Evolutionary conservation across 352 stramenopile species (phyloP), one percentile per base, ranked within the genome.

Genomic region (Pythium angustatum): DNA sequence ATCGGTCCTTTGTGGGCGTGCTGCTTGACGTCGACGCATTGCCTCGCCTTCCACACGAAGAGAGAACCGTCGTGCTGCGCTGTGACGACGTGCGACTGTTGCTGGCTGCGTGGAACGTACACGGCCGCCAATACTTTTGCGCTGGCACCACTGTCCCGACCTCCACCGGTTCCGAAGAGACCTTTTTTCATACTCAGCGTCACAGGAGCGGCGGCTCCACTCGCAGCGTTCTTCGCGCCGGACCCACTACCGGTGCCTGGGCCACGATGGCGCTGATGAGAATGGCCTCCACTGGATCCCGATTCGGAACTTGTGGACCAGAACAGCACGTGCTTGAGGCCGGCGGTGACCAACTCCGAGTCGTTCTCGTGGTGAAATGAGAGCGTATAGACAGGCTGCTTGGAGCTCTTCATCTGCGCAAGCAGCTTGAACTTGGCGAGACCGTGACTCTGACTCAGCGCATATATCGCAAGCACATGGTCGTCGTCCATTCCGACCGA

Each of bases 401-500:
- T 91, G 28, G 81, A 91, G 11, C 72, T 87, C 51, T 91, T 92
- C 49, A 81, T 77, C 15, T 64, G 73, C 5, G 70, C 61, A 6
- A 93, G 30, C n/a, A 89, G 64, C 41, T 81, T 89, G 33, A 84
- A 73, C 9, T 69, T 68, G 14, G 73, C 57, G n/a, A 69, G 53
- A 17, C 75, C 76, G 14, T 75, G 62, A 47, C 59, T 65, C 9
- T 72, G 66, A 15, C 61, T 63, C n/a, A 91, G 68, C 8, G 68
- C 68, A 58, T 95, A 96, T 5, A 96, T 71, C 5, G 71, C 77
- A n/a, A 96, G 51, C 11, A 73, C 71, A 44, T 95, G 88, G 48
- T 97, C 85, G 30, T 78, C 55, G 58, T 95, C 88, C 74, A 94
- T 87, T 3, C 88, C 88, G 26, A 93, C 70, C 0, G 77, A 86